Evolutionary conservation across 1,139 yeast genomes (phyloP).

Genomic region (Pichia sp.): DNA sequence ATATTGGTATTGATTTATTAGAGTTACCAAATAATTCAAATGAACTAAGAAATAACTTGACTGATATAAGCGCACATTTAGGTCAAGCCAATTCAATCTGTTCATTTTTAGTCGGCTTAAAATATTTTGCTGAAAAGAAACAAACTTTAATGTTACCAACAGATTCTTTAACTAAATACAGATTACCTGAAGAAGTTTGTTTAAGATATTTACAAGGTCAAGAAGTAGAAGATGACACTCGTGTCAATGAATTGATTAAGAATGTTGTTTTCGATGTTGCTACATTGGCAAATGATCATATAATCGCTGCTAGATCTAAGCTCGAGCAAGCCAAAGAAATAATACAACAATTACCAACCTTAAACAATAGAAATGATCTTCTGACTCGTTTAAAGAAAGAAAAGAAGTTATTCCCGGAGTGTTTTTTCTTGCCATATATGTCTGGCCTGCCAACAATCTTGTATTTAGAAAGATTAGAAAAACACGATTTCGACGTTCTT

Average conservation of each 20-base stretch:
- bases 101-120: conserved; percentile 55
- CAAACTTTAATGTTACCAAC: conserved; percentile 57
- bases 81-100: conserved; percentile 80
- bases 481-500: conserved; percentile 56
- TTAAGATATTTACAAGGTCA: conserved; percentile 45
- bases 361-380: conserved; percentile 24
- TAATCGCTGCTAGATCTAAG: conserved; percentile 58
- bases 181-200: conserved; percentile 59
- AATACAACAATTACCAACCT: conserved; percentile 29
- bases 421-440: conserved; percentile 62
- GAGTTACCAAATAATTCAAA: conserved; percentile 32
- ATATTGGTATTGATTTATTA: conserved; percentile 46
- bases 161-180: conserved; percentile 48
- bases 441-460: conserved; percentile 57
- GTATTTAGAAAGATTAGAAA: conserved; percentile 56
- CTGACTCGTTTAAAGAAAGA: conserved; percentile 31
- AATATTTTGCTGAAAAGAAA: conserved; percentile 48
- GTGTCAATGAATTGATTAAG: conserved; percentile 34
- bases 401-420: conserved; percentile 42
- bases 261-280: conserved; percentile 68
- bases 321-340: conserved; percentile 35
- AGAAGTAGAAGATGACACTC: conserved; percentile 18
- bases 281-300: conserved; percentile 72
- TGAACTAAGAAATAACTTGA: conserved; percentile 38
- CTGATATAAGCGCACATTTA: conserved; percentile 70